Evolutionary conservation across 2,329 filamentous ascomycete species (phyloP), one percentile per base, ranked within the genome.

Genomic region (Aspergillus hiratsukae): DNA sequence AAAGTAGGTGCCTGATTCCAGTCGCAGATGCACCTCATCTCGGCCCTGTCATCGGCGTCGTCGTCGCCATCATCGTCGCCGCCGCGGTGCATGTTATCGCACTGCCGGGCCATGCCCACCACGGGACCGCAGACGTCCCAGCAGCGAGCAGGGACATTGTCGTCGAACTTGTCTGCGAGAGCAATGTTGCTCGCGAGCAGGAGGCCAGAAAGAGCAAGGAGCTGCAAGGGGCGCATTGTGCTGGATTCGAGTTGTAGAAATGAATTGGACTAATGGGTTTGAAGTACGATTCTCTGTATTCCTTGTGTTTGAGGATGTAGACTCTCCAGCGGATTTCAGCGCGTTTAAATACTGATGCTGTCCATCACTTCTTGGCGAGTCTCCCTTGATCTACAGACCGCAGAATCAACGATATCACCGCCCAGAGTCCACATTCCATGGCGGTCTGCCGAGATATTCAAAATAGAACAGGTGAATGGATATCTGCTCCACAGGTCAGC

Each of bases 101-200:
- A 71, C 50, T 57, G 58, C 40, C 63, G 49, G 11, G 68, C 60
- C 37, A 60, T 61, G 25, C 57, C 60, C 21, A 70, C 63, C 6
- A 69, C 62, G 0, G 63, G 37, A 3, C 64, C 59, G 52, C 69
- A 71, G 25, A 58, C 64, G 29, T 55, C 45, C 63, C 63, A 67
- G 61, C 69, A 71, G 29, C 56, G 59, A 50, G 55, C 62, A 23
- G 68, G 68, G 43, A 71, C 61, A 48, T 71, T 66, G 43, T 69
- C 64, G 28, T 70, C 66, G n/a, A 71, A 50, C 40, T 67, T 66
- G 9, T 63, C 62, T 35, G 62, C 66, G 9, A 66, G 52, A 21
- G 60, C 58, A 17, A 65, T 37, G 51, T 62, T 63, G 27, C 64
- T 51, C 19, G 59, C 57, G 45, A 69, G 62, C 51, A 70, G 46